A percentile compares a stretch with the other conserved stretches of the same genome.
Conservation (phyloP, 2,329 filamentous ascomycete species). For the Bipolaris oryzae region DNA sequence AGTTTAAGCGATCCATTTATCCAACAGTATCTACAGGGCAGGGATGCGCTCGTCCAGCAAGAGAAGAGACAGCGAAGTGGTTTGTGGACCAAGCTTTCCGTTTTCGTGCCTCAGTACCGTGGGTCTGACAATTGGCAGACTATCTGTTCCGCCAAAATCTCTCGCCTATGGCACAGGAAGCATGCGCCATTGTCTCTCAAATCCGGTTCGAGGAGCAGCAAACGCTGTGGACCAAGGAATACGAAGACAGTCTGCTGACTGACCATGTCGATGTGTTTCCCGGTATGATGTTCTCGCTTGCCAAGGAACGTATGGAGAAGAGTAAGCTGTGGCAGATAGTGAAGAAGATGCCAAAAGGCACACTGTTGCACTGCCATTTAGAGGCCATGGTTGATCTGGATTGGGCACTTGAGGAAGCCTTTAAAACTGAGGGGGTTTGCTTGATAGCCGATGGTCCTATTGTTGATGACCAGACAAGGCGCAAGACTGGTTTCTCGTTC, state of each 20-base stretch:
- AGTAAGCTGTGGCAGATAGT: conserved; percentile 88
- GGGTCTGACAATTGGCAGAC: conserved; percentile 57
- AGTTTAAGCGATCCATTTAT: conserved; percentile 72
- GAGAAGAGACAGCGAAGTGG: conserved; percentile 85
- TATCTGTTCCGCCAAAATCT: conserved; percentile 73
- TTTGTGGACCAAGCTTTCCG: conserved; percentile 47
- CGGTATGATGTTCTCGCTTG: conserved; percentile 91
- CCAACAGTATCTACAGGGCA: conserved; percentile 77
- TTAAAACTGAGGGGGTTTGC: conserved; percentile 76
- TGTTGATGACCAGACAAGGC: conserved; percentile 58
- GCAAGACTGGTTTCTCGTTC: conserved; percentile 66
- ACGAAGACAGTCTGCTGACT: conserved; percentile 72
- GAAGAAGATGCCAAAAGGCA: conserved; percentile 85
- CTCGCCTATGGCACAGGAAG: conserved; percentile 77
- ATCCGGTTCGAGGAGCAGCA: conserved; percentile 79
- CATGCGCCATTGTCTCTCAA: conserved; percentile 77
- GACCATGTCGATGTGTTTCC: conserved; percentile 73
- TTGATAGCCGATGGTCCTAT: conserved; percentile 67
- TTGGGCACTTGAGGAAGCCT: conserved; percentile 74
- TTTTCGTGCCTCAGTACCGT: not conserved
- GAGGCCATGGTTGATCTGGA: conserved; percentile 91
- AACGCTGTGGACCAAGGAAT: conserved; percentile 75
- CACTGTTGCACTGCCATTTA: conserved; percentile 83
- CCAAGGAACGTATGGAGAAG: conserved; percentile 82
- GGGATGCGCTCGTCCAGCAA: conserved; percentile 75